Percentiles rank a stretch among this genome's conserved stretches.
Conservation (phyloP, 768 basidiomycete genomes). For the Erythrobasidium yunnanense region DNA sequence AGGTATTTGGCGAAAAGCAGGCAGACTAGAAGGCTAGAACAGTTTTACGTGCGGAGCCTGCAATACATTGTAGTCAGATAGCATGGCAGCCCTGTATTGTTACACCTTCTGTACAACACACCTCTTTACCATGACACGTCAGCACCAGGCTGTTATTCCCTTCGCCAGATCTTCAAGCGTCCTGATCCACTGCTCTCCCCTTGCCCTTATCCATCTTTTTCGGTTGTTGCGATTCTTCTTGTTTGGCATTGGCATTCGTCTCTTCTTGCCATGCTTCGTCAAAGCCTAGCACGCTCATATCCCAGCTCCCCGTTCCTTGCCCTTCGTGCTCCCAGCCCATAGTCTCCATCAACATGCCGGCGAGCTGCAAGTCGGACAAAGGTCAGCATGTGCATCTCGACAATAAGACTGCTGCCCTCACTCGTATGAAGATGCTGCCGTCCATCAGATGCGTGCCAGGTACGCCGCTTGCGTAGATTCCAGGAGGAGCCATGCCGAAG, state of each 20-base stretch:
- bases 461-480: conserved; percentile 23
- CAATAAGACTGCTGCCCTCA: background rate
- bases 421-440: conserved; percentile 36
- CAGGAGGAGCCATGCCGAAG: conserved; percentile 29
- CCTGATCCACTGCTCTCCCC: no score
- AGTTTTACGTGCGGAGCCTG: no score
- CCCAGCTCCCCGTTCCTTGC: conserved; percentile 29
- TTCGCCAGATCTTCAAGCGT: no score
- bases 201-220: conserved; percentile 18
- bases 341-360: conserved; percentile 30
- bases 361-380: conserved; percentile 25
- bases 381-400: no score
- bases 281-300: conserved; percentile 32
- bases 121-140: no score
- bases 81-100: no score
- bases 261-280: conserved; percentile 31
- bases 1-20: no score
- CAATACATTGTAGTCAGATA: no score
- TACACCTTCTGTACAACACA: no score
- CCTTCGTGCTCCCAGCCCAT: conserved; percentile 37
- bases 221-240: background rate
- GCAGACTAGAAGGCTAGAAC: no score
- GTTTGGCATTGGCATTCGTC: background rate
- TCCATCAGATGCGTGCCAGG: conserved; percentile 33
- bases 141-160: no score